These are phyloP conservation scores for Erigeron philadelphicus DNA, from an alignment of 140 eudicot genomes.

Conservation along the genomic window DNA sequence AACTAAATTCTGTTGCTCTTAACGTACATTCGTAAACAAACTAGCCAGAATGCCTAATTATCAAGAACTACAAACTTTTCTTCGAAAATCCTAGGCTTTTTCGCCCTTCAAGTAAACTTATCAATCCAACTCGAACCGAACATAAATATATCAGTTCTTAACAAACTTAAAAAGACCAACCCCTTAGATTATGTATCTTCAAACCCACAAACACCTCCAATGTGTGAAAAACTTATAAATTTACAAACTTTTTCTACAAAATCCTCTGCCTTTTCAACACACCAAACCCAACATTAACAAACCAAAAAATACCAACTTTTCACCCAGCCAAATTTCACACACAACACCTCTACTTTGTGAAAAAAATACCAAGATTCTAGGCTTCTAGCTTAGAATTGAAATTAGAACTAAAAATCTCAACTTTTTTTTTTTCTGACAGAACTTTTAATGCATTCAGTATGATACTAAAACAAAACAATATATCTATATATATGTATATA, in stretches of 20 bases:
- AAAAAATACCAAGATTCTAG: not conserved
- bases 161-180: conserved; percentile 12
- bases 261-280: too few species aligned
- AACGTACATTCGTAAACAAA: not conserved
- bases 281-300: not conserved
- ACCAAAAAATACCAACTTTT: conserved; percentile 2
- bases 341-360: conserved; percentile 26
- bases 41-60: not conserved
- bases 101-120: not conserved
- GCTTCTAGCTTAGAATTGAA: conserved; percentile 7
- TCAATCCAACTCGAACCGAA: conserved; percentile 1
- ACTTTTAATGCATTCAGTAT: conserved; percentile 24
- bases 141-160: conserved; percentile 3
- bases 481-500: too few species aligned
- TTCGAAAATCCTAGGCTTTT: conserved; percentile 14
- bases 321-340: conserved; percentile 24
- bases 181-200: not conserved
- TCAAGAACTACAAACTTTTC: conserved; percentile 20
- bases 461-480: not conserved
- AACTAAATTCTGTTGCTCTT: conserved; percentile 12
- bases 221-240: conserved; percentile 28
- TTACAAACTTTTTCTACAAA: conserved; percentile 1
- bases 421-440: conserved; percentile 11
- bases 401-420: not conserved
- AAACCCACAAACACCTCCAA: conserved; percentile 28